phyloP scores from a whole-genome alignment of 768 basidiomycete genomes.

The Filobasidium floriforme region DNA sequence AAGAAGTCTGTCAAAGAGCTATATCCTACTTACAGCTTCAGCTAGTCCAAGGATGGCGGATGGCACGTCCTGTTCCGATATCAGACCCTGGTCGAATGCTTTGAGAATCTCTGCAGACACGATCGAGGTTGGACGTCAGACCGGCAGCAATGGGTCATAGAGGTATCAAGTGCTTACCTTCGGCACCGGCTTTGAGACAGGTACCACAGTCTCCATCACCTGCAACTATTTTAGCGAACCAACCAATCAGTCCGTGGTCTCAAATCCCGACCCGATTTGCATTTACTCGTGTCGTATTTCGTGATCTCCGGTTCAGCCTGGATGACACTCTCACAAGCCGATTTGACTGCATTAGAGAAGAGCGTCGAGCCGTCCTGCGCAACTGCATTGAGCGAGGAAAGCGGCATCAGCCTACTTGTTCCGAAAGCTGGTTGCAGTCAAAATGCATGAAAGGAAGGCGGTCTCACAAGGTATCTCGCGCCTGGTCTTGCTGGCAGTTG shows the following conservation, averaged over 20 bases:
- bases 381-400: neutral
- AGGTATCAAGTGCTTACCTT: conserved; percentile 23
- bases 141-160: neutral
- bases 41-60: neutral
- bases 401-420: too few species aligned
- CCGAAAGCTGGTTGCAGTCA: too few species aligned
- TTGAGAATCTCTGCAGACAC: conserved; percentile 30
- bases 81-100: neutral
- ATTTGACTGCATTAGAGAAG: conserved; percentile 53
- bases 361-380: neutral
- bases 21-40: neutral
- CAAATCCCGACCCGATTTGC: too few species aligned
- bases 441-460: too few species aligned
- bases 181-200: conserved; percentile 59
- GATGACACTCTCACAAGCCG: conserved; percentile 62
- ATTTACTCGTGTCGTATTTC: conserved; percentile 66
- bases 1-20: neutral
- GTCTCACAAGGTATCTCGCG: neutral
- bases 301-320: conserved; percentile 83
- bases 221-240: conserved; percentile 48
- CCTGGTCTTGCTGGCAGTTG: neutral
- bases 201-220: conserved; percentile 75
- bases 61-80: neutral
- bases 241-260: neutral
- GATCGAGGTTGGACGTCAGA: neutral